Evolutionary conservation across 768 basidiomycete genomes (phyloP).

Genomic region (Tricholoma sp.): DNA sequence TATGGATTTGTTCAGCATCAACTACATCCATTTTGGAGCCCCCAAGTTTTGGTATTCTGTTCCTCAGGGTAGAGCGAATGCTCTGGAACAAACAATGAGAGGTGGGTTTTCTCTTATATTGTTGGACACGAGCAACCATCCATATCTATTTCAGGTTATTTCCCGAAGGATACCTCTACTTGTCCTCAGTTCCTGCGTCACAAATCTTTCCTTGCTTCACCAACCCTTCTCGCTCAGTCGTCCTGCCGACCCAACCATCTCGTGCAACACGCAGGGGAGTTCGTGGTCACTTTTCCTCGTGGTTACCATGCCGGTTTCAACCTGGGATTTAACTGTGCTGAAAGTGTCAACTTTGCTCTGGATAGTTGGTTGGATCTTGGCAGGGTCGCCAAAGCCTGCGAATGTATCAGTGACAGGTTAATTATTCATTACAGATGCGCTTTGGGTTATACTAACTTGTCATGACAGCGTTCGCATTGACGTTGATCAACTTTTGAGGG

Average conservation of each 20-base stretch:
- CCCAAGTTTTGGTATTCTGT: slow-evolving; percentile 98
- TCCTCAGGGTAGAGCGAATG: slow-evolving; percentile 76
- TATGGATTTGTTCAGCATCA: slow-evolving; percentile 98
- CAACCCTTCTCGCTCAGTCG: slow-evolving; percentile 70
- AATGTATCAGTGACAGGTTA: slow-evolving; percentile 72
- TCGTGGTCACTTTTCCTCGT: slow-evolving; percentile 90
- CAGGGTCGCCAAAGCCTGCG: slow-evolving; percentile 68
- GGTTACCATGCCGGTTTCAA: slow-evolving; percentile 99
- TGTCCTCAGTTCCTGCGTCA: slow-evolving; percentile 96
- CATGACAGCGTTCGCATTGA: slow-evolving; percentile 80
- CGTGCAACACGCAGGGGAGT: slow-evolving; percentile 92
- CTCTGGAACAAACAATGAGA: slow-evolving; percentile 88
- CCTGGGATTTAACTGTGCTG: slow-evolving; percentile 92
- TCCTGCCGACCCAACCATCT: slow-evolving; percentile 80
- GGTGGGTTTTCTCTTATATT: slow-evolving; percentile 38
- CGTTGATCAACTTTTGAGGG: slow-evolving; percentile 76
- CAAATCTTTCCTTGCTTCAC: slow-evolving; percentile 93
- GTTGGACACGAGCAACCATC: slow-evolving; percentile 2
- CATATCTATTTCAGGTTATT: slow-evolving; percentile 54
- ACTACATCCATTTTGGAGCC: slow-evolving; percentile 97
- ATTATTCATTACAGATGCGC: slow-evolving; percentile 5
- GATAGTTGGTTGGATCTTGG: slow-evolving; percentile 93
- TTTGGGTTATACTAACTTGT: neutral
- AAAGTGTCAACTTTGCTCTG: slow-evolving; percentile 94
- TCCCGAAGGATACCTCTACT: slow-evolving; percentile 77